Base-by-base conservation (phyloP, 129 eudicot species). In the Ambrosia artemisiifolia region DNA sequence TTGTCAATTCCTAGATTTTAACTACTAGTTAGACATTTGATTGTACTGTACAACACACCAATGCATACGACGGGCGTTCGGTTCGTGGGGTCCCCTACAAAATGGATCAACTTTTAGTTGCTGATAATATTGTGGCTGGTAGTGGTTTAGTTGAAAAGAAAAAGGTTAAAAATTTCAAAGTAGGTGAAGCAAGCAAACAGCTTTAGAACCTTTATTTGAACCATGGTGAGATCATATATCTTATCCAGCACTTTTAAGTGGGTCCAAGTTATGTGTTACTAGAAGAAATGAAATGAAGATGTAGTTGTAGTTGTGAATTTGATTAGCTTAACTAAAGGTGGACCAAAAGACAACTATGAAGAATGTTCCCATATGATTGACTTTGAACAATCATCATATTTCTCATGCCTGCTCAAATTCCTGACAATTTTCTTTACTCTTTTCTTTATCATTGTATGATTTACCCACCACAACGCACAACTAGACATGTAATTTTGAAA, bases 71-170 rank as follows among this genome's bases (percentile, higher is more conserved):
- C 18, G 35, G 40, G 59, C 1, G 46, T 16, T 51, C 24, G 65
- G 49, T 71, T 7, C 42, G 75, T 76, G 69, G 75, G 76, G 70
- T 69, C 63, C 38, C 16, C 62, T 33, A 44, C 54, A 59, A 68
- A 50, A 54, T 70, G 71, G 76, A 70, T 77, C 18, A 63, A 78
- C 77, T 78, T 78, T 70, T 78, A 78, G 82, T 54, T 63, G 46
- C 55, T 77, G 71, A 70, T 48, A 61, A 35, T 59, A 1, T 35
- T 57, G 80, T 69, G 80, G 75, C 43, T 38, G 59, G 65, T 59
- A 28, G 38, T 51, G 82, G 82, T 78, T 78, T 78, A 78, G 82
- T 64, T 71, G 82, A 63, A 71, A 78, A 78, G 77, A 5, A 71
- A 70, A 78, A 60, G 81, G 68, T 76, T 57, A 46, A 67, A 67